Evolutionary conservation across 352 stramenopile genomes (phyloP).

Genomic region (Globisporangium rhizosaccharum): DNA sequence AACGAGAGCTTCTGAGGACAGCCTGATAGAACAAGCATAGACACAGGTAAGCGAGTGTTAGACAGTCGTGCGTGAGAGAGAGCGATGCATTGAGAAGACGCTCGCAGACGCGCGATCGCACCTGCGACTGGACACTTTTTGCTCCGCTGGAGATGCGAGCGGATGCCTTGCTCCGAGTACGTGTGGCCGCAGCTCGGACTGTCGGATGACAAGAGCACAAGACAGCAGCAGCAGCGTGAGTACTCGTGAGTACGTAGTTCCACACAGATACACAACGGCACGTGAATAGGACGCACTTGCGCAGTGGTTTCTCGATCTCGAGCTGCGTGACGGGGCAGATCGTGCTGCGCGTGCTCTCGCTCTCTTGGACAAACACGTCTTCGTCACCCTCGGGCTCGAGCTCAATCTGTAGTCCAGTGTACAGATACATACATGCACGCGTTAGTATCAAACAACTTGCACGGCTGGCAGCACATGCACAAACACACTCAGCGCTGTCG

Average conservation of each 20-base stretch:
- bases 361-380: constrained; percentile 79
- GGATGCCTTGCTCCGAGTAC: constrained; percentile 78
- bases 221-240: not conserved
- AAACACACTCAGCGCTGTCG: not conserved
- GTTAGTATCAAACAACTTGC: not conserved
- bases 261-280: not conserved
- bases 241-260: not conserved
- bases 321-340: constrained; percentile 80
- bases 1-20: constrained; percentile 61
- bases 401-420: constrained; percentile 46
- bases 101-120: constrained; percentile 10
- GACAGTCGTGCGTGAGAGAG: too few species aligned
- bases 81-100: too few species aligned
- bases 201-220: constrained; percentile 2
- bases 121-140: constrained; percentile 77
- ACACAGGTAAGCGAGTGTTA: not conserved
- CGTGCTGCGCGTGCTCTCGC: constrained; percentile 64
- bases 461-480: not conserved
- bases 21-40: constrained; percentile 22
- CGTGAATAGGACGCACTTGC: constrained; percentile 39
- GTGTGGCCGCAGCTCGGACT: constrained; percentile 73
- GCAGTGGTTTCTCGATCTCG: constrained; percentile 69
- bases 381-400: constrained; percentile 59
- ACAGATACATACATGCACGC: not conserved
- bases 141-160: constrained; percentile 58